These are phyloP conservation scores for Lodderomyces pseudojiufengensis DNA, from an alignment of 1,139 yeast species.

Conservation along the genomic window DNA sequence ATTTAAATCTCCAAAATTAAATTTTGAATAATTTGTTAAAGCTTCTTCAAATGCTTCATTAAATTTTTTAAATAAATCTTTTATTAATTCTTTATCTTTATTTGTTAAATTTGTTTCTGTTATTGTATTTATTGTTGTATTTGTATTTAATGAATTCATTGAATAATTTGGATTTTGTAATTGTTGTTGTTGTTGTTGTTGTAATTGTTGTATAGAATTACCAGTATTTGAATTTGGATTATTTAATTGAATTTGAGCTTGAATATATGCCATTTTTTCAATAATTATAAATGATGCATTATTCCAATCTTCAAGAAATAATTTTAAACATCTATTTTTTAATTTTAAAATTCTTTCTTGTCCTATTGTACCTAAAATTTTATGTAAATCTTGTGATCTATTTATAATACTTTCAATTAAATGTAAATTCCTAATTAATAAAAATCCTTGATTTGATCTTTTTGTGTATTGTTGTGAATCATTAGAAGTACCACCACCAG, in stretches of 20 bases:
- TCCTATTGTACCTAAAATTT: constrained; percentile 62
- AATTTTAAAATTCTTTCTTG: constrained; percentile 62
- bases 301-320: constrained; percentile 83
- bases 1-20: constrained; percentile 62
- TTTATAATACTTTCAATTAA: constrained; percentile 72
- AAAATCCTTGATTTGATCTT: constrained; percentile 63
- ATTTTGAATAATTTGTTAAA: constrained; percentile 57
- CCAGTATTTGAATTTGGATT: constrained; percentile 1
- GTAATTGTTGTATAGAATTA: constrained; percentile 3
- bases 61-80: constrained; percentile 79
- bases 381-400: constrained; percentile 50
- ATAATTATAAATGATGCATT: constrained; percentile 70
- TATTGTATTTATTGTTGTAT: constrained; percentile 8
- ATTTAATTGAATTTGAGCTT: constrained; percentile 14
- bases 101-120: constrained; percentile 34
- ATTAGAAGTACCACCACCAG: no score
- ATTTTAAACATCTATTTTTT: constrained; percentile 70
- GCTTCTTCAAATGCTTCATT: constrained; percentile 81
- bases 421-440: constrained; percentile 66
- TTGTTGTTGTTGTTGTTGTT: constrained; percentile 1
- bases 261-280: constrained; percentile 56
- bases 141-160: not conserved
- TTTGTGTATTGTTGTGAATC: constrained; percentile 19
- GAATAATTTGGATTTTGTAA: not conserved
- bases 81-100: constrained; percentile 79